Percentiles rank a stretch among this genome's conserved stretches.
phyloP scores from a whole-genome alignment of 2,329 filamentous ascomycete species.

The Colletotrichum destructivum region DNA sequence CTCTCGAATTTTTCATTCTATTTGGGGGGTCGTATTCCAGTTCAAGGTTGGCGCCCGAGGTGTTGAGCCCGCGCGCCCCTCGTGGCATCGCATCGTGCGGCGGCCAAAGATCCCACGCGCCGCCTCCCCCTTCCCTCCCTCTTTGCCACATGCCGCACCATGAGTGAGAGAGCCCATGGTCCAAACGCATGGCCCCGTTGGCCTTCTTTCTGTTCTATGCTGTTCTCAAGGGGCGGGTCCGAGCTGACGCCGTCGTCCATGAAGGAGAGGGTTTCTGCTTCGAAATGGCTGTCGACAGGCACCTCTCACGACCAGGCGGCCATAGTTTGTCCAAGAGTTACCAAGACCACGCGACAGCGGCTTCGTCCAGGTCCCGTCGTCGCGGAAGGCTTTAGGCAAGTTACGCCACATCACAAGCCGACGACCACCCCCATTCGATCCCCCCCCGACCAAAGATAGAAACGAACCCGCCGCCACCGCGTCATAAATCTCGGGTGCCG shows the following conservation, averaged over 20 bases:
- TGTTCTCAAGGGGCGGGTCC: no score
- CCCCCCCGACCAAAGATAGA: conserved; percentile 26
- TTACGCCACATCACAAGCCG: conserved; percentile 13
- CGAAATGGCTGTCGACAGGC: no score
- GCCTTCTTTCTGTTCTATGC: no score
- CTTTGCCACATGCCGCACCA: conserved; percentile 33
- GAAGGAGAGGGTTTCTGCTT: no score
- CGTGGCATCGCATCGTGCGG: conserved; percentile 23
- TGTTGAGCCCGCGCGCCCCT: conserved; percentile 4
- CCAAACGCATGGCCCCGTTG: no score
- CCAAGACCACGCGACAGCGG: neutral
- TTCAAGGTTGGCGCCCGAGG: conserved; percentile 18
- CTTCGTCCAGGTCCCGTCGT: neutral
- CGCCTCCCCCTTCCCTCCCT: no score
- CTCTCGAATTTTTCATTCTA: neutral
- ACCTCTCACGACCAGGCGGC: no score
- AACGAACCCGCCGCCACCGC: conserved; percentile 20
- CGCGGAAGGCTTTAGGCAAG: conserved; percentile 25
- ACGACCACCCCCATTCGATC: neutral
- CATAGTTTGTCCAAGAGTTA: neutral
- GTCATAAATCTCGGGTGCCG: conserved; percentile 15
- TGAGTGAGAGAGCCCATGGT: neutral
- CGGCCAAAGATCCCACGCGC: conserved; percentile 9
- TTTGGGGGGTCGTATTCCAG: neutral
- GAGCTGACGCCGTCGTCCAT: no score